Evolutionary conservation across 2,329 filamentous ascomycete species (phyloP), one percentile per base, ranked within the genome.

Genomic region (Cladosporium sp.): DNA sequence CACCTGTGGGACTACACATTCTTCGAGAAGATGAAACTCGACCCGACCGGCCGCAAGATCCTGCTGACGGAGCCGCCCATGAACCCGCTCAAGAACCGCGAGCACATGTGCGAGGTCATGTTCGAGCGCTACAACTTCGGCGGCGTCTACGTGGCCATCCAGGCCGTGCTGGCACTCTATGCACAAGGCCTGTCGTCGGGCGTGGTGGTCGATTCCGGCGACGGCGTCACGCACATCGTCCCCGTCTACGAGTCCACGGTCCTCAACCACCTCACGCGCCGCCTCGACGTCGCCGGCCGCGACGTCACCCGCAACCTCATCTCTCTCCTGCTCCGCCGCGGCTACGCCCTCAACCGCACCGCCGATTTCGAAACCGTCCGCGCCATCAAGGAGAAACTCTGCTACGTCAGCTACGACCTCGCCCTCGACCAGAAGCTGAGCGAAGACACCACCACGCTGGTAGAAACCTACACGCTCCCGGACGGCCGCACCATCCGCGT

Each of bases 1-100:
- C 92, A 97, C 68, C 84, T 99, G 50, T 99, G 93, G 93, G 92
- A 99, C 75, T 97, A 95, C 71, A 99, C 93, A 19, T 99, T 99
- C 72, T 86, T 82, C 72, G 92, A 99, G 71, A 97, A 97, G 82
- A 88, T 99, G 82, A 84, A 90, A 71, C 78, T 99, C 61, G 88
- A 97, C 69, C 83, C 93, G 2, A 83, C 82, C 18, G 92, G 89
- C 59, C 89, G 91, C 72, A 99, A 99, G 81, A 97, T 99, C 70
- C 82, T 99, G 58, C 81, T 97, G 61, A 97, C 92, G 41, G 93
- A 99, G 73, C 92, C 93, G 30, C 93, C 93, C 13, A 93, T 97
- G 87, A 97, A 99, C 73, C 93, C 93, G 41, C 79, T 97, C 54
- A 91, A 85, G 79, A 99, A 99, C 76, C 83, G 93, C 57, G 91